A percentile compares a stretch with the other conserved stretches of the same genome.
Conservation (phyloP, 2,329 filamentous ascomycete species). For the Rugonectria rugulosa region DNA sequence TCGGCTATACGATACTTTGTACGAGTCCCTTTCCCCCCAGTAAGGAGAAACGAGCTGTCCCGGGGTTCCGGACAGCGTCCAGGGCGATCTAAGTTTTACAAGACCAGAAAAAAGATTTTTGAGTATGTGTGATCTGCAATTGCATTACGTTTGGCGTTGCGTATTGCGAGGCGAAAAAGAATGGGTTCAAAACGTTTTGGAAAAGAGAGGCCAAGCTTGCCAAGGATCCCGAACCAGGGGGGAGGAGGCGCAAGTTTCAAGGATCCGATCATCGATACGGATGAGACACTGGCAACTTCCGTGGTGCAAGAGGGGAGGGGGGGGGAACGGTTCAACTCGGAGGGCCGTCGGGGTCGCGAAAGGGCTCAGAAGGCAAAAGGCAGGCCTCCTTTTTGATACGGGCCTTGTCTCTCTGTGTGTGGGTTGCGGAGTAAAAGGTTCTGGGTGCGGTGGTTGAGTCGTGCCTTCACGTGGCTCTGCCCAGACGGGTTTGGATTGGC, state of each 20-base stretch:
- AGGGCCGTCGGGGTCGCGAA: neutral
- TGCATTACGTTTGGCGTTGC: slow-evolving; percentile 11
- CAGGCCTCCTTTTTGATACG: no score
- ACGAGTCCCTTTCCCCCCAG: no score
- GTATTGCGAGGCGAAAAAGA: neutral
- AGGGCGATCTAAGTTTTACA: no score
- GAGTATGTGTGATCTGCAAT: slow-evolving; percentile 12
- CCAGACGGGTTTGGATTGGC: slow-evolving; percentile 2
- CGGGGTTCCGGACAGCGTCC: no score
- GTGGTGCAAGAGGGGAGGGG: neutral
- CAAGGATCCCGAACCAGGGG: neutral
- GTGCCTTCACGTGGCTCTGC: slow-evolving; percentile 8
- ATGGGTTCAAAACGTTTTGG: slow-evolving; percentile 6
- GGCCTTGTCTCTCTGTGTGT: no score
- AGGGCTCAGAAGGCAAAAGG: no score
- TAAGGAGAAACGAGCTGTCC: no score
- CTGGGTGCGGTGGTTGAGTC: neutral
- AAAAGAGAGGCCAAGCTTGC: neutral
- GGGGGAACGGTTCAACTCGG: neutral
- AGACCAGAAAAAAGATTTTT: no score
- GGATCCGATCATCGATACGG: neutral
- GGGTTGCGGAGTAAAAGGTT: no score
- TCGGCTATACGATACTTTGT: neutral
- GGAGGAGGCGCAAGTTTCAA: slow-evolving; percentile 3
- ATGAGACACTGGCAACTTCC: neutral